Base-by-base conservation (phyloP, 768 basidiomycete genomes). In the Dacryopinax primogenitus region DNA sequence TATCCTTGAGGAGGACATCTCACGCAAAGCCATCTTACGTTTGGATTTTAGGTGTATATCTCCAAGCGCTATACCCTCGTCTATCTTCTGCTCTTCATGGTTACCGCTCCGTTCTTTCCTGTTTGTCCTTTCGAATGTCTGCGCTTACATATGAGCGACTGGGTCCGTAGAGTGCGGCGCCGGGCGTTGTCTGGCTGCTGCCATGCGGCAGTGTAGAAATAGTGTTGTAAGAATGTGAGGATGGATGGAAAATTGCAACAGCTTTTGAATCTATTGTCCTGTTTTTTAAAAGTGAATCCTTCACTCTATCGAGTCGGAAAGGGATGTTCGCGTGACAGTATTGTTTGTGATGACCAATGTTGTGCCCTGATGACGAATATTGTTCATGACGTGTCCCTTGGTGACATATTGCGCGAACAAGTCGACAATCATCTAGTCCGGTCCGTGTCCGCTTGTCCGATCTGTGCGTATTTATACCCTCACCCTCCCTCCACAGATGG, bases 1-100 rank as follows among this genome's bases (percentile, higher is more conserved):
- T 74, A 68, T 36, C 51, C 51, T 6, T 58, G 51, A 58, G 12
- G 26, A 30, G 51, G 15, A 58, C 32, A 58, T 30, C 51, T 21
- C 51, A 28, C 23, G 41, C 4, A 18, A 44, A 44, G 7, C 23
- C 41, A 44, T 44, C 15, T 32, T 30, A 4, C 11, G 51, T 58
- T 58, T 58, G 51, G 51, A 58, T 58, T n/a, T n/a, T n/a, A 58
- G 9, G 23, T 44, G 41, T 32, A 15, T 32, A 30, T 28, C 51
- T 58, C 51, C 51, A 58, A 21, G 21, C 51, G 13, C 7, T 58
- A 58, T 58, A 58, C 51, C 51, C 51, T 32, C 32, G 13, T n/a
- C 37, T n/a, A 11, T 39, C n/a, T 47, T 47, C 45, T 47, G 9
- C 51, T 58, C 18, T 58, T 58, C n/a, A n/a, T 58, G 11, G 26